Percentiles rank a stretch among this genome's conserved stretches.
Evolutionary conservation across 1,139 yeast genomes (phyloP).

Genomic region (Candida buenavistaensis): DNA sequence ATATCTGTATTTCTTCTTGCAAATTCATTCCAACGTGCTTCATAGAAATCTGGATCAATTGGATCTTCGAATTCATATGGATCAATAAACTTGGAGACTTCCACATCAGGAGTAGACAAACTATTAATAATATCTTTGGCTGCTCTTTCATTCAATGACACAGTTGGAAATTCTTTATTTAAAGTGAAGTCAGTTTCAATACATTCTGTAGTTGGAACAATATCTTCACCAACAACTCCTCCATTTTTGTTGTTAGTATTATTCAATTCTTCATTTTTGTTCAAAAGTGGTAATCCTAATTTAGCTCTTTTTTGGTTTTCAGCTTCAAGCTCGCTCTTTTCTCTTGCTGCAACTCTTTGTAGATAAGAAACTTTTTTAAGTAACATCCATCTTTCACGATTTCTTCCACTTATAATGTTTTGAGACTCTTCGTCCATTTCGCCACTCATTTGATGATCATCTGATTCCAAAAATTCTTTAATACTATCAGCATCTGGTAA

Average conservation of each 20-base stretch:
- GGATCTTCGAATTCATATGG: constrained; percentile 93
- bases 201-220: constrained; percentile 8
- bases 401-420: constrained; percentile 40
- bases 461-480: constrained; percentile 51
- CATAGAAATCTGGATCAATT: constrained; percentile 70
- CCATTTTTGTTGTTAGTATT: constrained; percentile 4
- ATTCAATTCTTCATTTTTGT: constrained; percentile 1
- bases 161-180: constrained; percentile 40
- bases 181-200: constrained; percentile 7
- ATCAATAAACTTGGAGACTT: constrained; percentile 59
- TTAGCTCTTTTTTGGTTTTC: constrained; percentile 33
- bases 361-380: constrained; percentile 68
- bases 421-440: constrained; percentile 45
- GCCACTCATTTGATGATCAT: constrained; percentile 36
- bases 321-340: constrained; percentile 30
- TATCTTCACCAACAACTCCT: background rate
- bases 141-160: constrained; percentile 47
- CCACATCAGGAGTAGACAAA: constrained; percentile 31
- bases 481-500: constrained; percentile 63
- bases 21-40: constrained; percentile 83
- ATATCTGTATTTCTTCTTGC: constrained; percentile 84
- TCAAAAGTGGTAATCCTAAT: constrained; percentile 30
- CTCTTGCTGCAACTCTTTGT: constrained; percentile 58
- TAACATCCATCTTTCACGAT: constrained; percentile 65
- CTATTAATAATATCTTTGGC: constrained; percentile 44